Percentiles rank a stretch among this genome's conserved stretches.
These are phyloP conservation scores for Leccinum variicolor DNA, from an alignment of 768 basidiomycete genomes.

Conservation along the genomic window DNA sequence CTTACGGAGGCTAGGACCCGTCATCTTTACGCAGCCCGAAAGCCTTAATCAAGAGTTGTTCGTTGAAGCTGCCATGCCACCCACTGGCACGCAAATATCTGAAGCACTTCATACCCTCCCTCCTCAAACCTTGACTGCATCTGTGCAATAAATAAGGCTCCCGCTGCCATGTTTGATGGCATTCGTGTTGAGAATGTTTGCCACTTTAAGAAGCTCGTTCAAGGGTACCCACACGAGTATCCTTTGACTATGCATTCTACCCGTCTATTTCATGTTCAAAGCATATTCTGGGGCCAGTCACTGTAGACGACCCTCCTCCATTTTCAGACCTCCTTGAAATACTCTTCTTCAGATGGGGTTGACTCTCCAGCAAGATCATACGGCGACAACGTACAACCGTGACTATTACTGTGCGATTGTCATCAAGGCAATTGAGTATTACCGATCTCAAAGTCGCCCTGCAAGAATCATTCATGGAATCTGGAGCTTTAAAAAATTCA, in stretches of 20 bases:
- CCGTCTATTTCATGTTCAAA: background rate
- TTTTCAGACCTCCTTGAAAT: background rate
- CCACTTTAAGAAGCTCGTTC: background rate
- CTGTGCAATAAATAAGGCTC: background rate
- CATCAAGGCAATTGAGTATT: background rate
- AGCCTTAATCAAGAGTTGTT: background rate
- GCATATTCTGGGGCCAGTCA: background rate
- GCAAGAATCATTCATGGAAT: background rate
- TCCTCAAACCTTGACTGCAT: background rate
- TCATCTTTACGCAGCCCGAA: background rate
- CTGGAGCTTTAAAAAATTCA: background rate
- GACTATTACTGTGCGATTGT: background rate
- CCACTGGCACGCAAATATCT: background rate
- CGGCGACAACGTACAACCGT: background rate
- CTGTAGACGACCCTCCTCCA: background rate
- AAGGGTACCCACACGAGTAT: background rate
- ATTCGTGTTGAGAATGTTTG: background rate
- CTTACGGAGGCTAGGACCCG: background rate
- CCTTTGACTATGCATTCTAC: background rate
- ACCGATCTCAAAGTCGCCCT: background rate
- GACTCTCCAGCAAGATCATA: background rate
- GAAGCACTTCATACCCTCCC: background rate
- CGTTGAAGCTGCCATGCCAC: background rate
- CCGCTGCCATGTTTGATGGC: background rate
- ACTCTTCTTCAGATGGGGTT: background rate